Evolutionary conservation across 2,329 filamentous ascomycete species (phyloP).

Genomic region (Didymella keratinophila): DNA sequence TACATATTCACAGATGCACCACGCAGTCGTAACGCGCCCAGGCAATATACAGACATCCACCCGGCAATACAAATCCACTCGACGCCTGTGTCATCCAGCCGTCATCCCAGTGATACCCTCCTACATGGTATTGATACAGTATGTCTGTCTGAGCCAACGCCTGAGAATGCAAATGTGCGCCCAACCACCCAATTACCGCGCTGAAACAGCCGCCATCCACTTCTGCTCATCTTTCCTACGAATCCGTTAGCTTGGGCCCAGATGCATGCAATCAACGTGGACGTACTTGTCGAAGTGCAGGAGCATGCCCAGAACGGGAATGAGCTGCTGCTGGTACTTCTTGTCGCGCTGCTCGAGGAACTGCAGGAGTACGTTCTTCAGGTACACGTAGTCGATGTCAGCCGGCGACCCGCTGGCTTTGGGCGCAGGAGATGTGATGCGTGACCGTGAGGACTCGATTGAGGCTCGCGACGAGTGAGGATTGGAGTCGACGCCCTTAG

Average conservation of each 20-base stretch:
- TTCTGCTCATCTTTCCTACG: conserved; percentile 76
- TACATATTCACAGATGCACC: conserved; percentile 4
- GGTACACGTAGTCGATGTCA: conserved; percentile 68
- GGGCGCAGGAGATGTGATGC: conserved; percentile 58
- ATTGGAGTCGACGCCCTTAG: conserved; percentile 52
- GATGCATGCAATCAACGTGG: neutral
- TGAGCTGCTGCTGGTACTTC: conserved; percentile 75
- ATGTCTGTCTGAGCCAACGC: conserved; percentile 8
- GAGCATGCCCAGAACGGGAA: conserved; percentile 79
- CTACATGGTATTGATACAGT: neutral
- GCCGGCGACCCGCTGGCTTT: conserved; percentile 47
- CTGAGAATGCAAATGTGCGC: conserved; percentile 11
- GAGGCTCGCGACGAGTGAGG: conserved; percentile 65
- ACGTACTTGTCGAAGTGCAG: conserved; percentile 76
- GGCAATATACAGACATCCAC: neutral
- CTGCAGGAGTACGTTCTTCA: conserved; percentile 82
- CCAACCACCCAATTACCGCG: conserved; percentile 42
- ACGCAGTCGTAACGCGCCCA: no score
- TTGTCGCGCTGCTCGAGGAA: conserved; percentile 84
- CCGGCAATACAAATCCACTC: neutral
- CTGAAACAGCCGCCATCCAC: conserved; percentile 78
- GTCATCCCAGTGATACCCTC: neutral
- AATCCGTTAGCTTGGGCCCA: neutral
- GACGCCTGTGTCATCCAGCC: neutral
- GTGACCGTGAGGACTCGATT: conserved; percentile 61